A percentile compares a stretch with the other conserved stretches of the same genome.
phyloP scores from a whole-genome alignment of 495 filamentous ascomycete genomes.

The Antarctomyces pellizariae region DNA sequence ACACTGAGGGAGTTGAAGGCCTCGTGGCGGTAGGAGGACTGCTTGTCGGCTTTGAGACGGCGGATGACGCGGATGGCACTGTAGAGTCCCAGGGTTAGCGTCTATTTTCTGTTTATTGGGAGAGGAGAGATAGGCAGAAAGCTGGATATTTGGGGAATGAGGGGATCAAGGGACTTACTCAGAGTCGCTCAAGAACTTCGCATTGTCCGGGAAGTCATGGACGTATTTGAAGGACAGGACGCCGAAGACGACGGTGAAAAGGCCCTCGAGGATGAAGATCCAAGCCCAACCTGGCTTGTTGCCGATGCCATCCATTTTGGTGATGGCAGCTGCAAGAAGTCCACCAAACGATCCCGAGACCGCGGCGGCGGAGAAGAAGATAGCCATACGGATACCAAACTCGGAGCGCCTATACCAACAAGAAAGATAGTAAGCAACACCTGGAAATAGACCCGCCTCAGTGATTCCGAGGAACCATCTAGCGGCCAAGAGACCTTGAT shows the following conservation, averaged over 20 bases:
- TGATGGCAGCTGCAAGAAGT: constrained; percentile 56
- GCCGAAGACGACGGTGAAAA: constrained; percentile 52
- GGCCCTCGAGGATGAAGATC: constrained; percentile 68
- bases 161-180: too few relatives aligned
- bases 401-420: constrained; percentile 43
- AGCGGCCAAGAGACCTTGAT: constrained; percentile 54
- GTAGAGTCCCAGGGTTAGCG: too few relatives aligned
- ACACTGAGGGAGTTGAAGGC: constrained; percentile 55
- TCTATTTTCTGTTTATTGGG: too few relatives aligned
- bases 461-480: constrained; percentile 68
- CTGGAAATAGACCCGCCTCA: constrained; percentile 72
- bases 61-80: constrained; percentile 57
- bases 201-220: constrained; percentile 70
- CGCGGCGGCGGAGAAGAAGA: constrained; percentile 81
- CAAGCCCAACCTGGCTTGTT: constrained; percentile 53
- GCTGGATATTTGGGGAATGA: too few relatives aligned
- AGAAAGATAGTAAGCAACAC: constrained; percentile 70
- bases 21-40: constrained; percentile 59
- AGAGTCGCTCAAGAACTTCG: constrained; percentile 44
- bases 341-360: constrained; percentile 73
- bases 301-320: constrained; percentile 46
- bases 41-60: constrained; percentile 50
- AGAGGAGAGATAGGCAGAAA: too few relatives aligned
- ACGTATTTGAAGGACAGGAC: constrained; percentile 64
- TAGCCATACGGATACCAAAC: constrained; percentile 32